A percentile compares a stretch with the other conserved stretches of the same genome.
These are phyloP conservation scores for Coemansia sp. DNA, from an alignment of 192 early-diverging fungal species.

Conservation along the genomic window DNA sequence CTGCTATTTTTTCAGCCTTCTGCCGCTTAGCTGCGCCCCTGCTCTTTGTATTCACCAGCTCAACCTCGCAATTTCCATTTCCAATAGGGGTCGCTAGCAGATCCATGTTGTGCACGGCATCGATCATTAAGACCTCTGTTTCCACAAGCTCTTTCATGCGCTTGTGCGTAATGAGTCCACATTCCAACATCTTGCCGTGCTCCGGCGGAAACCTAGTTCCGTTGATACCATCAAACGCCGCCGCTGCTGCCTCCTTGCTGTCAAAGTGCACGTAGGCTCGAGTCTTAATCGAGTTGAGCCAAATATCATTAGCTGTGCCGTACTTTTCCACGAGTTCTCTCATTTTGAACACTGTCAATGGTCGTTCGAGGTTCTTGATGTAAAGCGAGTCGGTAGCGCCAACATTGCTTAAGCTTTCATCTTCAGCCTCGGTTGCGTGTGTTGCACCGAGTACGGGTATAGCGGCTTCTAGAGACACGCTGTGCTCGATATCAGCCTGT, in stretches of 20 bases:
- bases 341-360: slow-evolving; percentile 34
- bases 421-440: not conserved
- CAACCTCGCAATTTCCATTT: slow-evolving; percentile 37
- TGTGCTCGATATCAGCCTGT: not conserved
- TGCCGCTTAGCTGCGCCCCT: slow-evolving; percentile 22
- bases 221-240: slow-evolving; percentile 28
- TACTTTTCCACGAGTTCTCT: slow-evolving; percentile 36
- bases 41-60: slow-evolving; percentile 13
- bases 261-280: slow-evolving; percentile 42
- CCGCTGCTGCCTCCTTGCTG: slow-evolving; percentile 16
- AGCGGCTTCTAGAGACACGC: not conserved
- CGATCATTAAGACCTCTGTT: slow-evolving; percentile 27
- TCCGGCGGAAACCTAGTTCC: slow-evolving; percentile 35
- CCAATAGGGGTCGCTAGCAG: slow-evolving; percentile 21
- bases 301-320: slow-evolving; percentile 22
- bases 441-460: not conserved
- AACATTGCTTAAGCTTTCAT: slow-evolving; percentile 3
- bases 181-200: slow-evolving; percentile 36
- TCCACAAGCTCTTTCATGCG: slow-evolving; percentile 37
- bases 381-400: slow-evolving; percentile 21
- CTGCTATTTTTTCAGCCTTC: slow-evolving; percentile 16
- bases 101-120: slow-evolving; percentile 30
- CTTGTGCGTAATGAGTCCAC: slow-evolving; percentile 33
- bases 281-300: slow-evolving; percentile 54
- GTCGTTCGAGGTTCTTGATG: slow-evolving; percentile 47